Evolutionary conservation across 768 basidiomycete genomes (phyloP), one percentile per base, ranked within the genome.

Genomic region (Suillus luteus): DNA sequence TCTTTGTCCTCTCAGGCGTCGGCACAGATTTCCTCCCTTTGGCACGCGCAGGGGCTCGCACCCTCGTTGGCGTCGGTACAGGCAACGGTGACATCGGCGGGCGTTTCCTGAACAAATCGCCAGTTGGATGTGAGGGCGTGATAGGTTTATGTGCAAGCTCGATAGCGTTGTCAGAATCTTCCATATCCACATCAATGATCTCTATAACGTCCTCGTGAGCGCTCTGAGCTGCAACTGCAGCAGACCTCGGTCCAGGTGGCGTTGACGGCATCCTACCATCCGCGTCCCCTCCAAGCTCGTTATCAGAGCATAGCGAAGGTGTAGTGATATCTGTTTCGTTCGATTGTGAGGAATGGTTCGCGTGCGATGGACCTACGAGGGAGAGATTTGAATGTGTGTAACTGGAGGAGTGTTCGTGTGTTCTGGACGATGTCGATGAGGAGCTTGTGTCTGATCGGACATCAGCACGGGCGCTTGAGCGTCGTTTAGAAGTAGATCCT

Each of bases 251-350:
- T 31, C 74, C 71, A 59, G 88, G 87, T 2, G 87, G 87, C 7
- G 83, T 83, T 1, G 82, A 83, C 4, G 79, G 80, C 6, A 75
- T 73, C 54, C 63, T 69, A 55, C 86, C 86, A 44, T 85, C 83
- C 1, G 75, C 77, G 40, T 83, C 83, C 11, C 67, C 69, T 38
- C 84, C 78, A 41, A 73, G 80, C 44, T 87, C 89, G 63, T 89
- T 88, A 70, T 92, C 91, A 3, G 91, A 92, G 68, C 85, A 89
- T 17, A 92, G 77, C 0, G 90, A 91, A 0, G 91, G 91, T 0
- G 91, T 92, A 1, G 80, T 78, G 22, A 80, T 62, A 44, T 80
- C 80, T 2, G 79, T 77, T 58, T 78, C 81, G 15, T 75, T 76
- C 24, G 67, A 54, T 55, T n/a, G 10, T 7, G 69, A 40, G 22